Conservation (phyloP, 371 early-diverging fungal species). For the Actinomortierella ambigua region DNA sequence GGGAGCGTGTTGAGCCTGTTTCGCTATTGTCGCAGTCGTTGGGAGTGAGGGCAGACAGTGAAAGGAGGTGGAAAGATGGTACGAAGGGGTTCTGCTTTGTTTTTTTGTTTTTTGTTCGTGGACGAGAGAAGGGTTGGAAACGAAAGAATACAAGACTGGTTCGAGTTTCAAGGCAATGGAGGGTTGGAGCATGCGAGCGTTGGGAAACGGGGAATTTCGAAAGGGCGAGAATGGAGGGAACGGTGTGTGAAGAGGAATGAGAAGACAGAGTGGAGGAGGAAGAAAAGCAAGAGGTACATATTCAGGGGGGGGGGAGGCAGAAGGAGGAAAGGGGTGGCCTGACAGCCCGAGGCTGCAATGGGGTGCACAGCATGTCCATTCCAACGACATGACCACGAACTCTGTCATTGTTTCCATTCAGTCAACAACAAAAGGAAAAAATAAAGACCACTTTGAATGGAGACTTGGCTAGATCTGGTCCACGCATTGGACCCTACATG, state of each 20-base stretch:
- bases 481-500: neutral
- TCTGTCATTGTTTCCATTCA: neutral
- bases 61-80: neutral
- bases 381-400: too few species aligned
- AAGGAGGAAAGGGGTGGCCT: neutral
- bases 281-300: neutral
- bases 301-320: neutral
- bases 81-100: neutral
- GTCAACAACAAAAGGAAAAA: neutral
- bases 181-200: neutral
- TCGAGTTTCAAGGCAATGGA: neutral
- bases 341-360: neutral
- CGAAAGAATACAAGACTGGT: neutral
- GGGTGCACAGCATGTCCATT: neutral
- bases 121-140: neutral
- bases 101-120: neutral
- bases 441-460: neutral
- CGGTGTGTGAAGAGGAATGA: neutral
- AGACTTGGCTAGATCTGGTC: neutral
- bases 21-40: neutral
- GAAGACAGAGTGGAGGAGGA: neutral
- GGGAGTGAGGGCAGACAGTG: constrained; percentile 1
- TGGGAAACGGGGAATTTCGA: neutral
- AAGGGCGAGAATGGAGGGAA: constrained; percentile 3
- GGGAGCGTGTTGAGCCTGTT: neutral